Conservation (phyloP, 768 basidiomycete species). For the Antrodiella citrinella region DNA sequence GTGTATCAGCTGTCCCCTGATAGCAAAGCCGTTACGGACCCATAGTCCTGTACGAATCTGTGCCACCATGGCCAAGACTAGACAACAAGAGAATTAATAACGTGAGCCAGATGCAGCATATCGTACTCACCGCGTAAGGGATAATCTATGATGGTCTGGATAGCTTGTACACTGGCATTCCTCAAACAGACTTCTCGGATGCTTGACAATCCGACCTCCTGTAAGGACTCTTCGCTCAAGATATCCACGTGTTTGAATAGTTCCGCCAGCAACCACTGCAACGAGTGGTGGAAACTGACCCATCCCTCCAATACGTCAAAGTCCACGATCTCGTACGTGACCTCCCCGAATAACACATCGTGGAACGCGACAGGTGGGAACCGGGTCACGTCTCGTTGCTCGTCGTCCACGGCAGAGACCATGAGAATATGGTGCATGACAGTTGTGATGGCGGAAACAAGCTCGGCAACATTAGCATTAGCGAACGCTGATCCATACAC, state of each 20-base stretch:
- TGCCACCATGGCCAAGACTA: conserved; percentile 85
- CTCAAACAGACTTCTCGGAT: conserved; percentile 54
- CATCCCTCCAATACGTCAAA: conserved; percentile 76
- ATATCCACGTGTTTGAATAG: conserved; percentile 76
- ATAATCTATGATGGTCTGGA: conserved; percentile 78
- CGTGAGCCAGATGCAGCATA: conserved; percentile 1
- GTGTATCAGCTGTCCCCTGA: conserved; percentile 89
- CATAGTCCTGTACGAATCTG: conserved; percentile 93
- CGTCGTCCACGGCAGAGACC: conserved; percentile 61
- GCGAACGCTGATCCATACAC: conserved; percentile 81
- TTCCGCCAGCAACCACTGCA: conserved; percentile 88
- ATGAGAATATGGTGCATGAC: conserved; percentile 67
- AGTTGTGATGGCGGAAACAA: conserved; percentile 57
- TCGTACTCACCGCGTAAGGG: conserved; percentile 69
- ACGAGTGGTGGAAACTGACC: conserved; percentile 89
- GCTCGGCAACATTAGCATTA: conserved; percentile 45
- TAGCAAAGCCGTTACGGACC: conserved; percentile 96
- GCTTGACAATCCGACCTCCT: conserved; percentile 42
- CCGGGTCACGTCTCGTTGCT: conserved; percentile 58
- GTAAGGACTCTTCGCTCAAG: conserved; percentile 47
- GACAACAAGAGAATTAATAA: background rate
- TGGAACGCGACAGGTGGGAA: conserved; percentile 60
- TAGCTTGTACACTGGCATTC: conserved; percentile 55
- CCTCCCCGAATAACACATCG: conserved; percentile 54
- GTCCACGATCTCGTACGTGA: conserved; percentile 51